Evolutionary conservation across 495 filamentous ascomycete species (phyloP).

Genomic region (Penicillium riverlandense): DNA sequence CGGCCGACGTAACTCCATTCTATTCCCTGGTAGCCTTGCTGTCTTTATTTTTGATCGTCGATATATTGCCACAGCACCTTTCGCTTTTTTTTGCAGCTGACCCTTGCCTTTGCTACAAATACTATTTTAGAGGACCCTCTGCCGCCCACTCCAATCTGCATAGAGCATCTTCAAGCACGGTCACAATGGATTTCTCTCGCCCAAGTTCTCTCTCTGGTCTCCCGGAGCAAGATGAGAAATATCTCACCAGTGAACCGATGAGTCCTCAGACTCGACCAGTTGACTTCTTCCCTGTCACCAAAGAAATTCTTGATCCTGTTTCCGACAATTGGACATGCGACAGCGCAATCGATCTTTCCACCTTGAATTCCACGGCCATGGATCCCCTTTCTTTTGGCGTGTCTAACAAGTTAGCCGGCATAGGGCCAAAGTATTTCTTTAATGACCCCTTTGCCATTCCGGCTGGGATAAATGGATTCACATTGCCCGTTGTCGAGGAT

Average conservation of each 20-base stretch:
- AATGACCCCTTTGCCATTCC: constrained; percentile 27
- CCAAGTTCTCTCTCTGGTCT: constrained; percentile 11
- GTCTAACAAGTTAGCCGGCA: constrained; percentile 21
- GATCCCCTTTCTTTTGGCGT: constrained; percentile 30
- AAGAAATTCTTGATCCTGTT: constrained; percentile 20
- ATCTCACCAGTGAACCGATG: constrained; percentile 14
- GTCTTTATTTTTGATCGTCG: not conserved
- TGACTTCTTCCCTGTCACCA: constrained; percentile 10
- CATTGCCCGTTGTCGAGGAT: constrained; percentile 29
- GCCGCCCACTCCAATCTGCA: not conserved
- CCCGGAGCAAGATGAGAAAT: constrained; percentile 13
- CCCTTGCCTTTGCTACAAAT: no score
- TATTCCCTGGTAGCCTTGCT: constrained; percentile 4
- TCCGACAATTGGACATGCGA: constrained; percentile 40
- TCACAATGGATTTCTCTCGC: constrained; percentile 15
- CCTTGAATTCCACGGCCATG: constrained; percentile 28
- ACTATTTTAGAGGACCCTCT: no score
- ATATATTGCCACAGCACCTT: no score
- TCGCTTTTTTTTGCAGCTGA: no score
- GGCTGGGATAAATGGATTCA: constrained; percentile 29
- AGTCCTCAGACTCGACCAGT: constrained; percentile 17
- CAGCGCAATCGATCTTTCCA: constrained; percentile 34
- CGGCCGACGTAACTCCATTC: constrained; percentile 3
- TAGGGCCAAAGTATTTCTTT: constrained; percentile 31
- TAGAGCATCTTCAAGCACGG: no score